phyloP scores from a whole-genome alignment of 2,329 filamentous ascomycete genomes.

The Ilyonectria sp. region DNA sequence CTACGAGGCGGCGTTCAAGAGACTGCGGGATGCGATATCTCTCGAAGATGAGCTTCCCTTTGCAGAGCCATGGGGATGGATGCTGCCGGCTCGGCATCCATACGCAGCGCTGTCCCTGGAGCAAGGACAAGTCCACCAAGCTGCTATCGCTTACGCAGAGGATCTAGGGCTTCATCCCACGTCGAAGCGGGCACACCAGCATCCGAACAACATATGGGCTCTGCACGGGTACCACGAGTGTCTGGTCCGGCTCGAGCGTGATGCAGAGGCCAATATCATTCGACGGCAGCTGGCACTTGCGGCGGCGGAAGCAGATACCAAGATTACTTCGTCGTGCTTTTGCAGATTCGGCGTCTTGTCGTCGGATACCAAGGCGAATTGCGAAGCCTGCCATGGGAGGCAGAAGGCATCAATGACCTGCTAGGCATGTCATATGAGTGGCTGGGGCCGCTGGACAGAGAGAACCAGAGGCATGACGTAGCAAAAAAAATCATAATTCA shows the following conservation, averaged over 20 bases:
- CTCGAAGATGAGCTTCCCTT: constrained; percentile 74
- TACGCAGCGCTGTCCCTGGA: constrained; percentile 77
- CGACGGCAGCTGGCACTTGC: constrained; percentile 64
- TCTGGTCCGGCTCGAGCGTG: constrained; percentile 63
- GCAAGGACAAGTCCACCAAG: constrained; percentile 68
- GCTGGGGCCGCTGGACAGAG: background rate
- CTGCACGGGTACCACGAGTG: constrained; percentile 80
- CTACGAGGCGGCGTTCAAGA: constrained; percentile 67
- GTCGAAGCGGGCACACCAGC: constrained; percentile 72
- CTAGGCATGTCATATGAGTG: background rate
- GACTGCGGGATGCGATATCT: constrained; percentile 67
- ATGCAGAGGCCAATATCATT: constrained; percentile 53
- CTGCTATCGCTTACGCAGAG: constrained; percentile 67
- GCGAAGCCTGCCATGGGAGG: background rate
- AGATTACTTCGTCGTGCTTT: constrained; percentile 60
- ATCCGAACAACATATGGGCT: constrained; percentile 81
- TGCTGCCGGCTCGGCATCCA: constrained; percentile 78
- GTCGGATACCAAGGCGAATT: background rate
- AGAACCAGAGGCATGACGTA: background rate
- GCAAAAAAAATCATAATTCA: background rate
- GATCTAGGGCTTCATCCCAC: constrained; percentile 70
- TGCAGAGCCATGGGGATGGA: constrained; percentile 82
- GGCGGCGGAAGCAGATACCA: constrained; percentile 70
- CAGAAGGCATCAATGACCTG: background rate
- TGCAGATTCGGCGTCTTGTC: constrained; percentile 42